Conservation (phyloP, 2,329 filamentous ascomycete genomes). For the Beauveria sp. region DNA sequence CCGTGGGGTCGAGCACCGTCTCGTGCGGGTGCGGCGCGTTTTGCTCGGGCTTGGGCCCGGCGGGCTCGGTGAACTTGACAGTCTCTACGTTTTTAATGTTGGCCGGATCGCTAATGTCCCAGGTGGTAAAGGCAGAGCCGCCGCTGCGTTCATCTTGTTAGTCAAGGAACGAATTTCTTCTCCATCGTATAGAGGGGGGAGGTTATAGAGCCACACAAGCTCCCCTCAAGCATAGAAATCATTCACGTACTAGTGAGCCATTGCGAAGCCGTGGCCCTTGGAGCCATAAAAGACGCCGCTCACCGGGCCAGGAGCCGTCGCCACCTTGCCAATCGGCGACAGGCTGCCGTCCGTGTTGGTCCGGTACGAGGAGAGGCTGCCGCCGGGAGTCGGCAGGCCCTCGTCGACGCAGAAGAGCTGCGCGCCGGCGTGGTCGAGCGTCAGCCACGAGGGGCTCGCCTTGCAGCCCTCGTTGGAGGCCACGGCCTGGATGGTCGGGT, state of each 20-base stretch:
- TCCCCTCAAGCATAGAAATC: no score
- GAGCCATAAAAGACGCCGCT: constrained; percentile 36
- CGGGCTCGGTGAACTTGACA: constrained; percentile 31
- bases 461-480: constrained; percentile 41
- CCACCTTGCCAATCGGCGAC: constrained; percentile 26
- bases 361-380: constrained; percentile 37
- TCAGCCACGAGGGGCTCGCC: constrained; percentile 52
- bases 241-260: constrained; percentile 38
- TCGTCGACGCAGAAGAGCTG: constrained; percentile 56
- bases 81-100: constrained; percentile 30
- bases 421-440: constrained; percentile 41
- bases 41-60: constrained; percentile 40
- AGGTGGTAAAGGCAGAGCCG: constrained; percentile 36
- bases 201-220: not conserved
- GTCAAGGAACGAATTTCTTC: not conserved
- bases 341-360: constrained; percentile 32
- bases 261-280: constrained; percentile 26
- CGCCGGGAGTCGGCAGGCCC: constrained; percentile 38
- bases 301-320: constrained; percentile 35
- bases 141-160: constrained; percentile 20
- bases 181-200: not conserved
- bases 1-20: constrained; percentile 57
- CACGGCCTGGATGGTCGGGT: constrained; percentile 30
- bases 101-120: constrained; percentile 33
- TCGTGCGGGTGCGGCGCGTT: constrained; percentile 56